A percentile compares a stretch with the other conserved stretches of the same genome.
These are phyloP conservation scores for Cucumis hystrix DNA, from an alignment of 306 rosid genomes.

Conservation along the genomic window DNA sequence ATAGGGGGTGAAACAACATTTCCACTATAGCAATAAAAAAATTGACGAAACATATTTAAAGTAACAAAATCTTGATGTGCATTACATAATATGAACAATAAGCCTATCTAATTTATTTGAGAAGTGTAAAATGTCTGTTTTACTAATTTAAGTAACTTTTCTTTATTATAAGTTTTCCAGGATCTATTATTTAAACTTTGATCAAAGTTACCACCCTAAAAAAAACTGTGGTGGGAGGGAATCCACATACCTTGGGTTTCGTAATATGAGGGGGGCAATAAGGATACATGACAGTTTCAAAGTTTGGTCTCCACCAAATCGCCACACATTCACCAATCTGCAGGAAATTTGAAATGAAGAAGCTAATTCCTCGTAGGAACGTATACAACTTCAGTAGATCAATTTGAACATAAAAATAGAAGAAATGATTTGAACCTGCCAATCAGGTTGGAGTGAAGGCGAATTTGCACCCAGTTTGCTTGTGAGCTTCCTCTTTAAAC, in stretches of 20 bases:
- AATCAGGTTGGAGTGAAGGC: conserved; percentile 66
- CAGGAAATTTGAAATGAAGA: conserved; percentile 7
- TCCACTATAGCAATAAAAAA: too few species aligned
- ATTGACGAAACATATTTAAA: too few species aligned
- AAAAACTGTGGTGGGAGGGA: not conserved
- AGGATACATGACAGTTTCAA: conserved; percentile 96
- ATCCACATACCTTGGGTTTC: conserved; percentile 66
- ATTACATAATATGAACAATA: too few species aligned
- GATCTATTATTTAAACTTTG: not conserved
- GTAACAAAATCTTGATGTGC: not conserved
- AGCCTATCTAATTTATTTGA: not conserved
- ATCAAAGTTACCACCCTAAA: too few species aligned
- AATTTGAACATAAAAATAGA: not conserved
- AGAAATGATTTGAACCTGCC: conserved; percentile 47
- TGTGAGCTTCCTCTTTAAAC: conserved; percentile 87
- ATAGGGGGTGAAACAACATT: too few species aligned
- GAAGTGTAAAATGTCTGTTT: not conserved
- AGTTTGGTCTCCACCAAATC: conserved; percentile 99
- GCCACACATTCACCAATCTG: conserved; percentile 99
- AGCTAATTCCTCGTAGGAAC: not conserved
- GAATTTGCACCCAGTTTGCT: conserved; percentile 97
- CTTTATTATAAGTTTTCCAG: not conserved
- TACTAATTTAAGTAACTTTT: too few species aligned
- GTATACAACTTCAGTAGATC: not conserved
- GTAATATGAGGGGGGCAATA: conserved; percentile 98